Conservation (phyloP, 2,329 filamentous ascomycete species). For the Dothistroma septosporum region DNA sequence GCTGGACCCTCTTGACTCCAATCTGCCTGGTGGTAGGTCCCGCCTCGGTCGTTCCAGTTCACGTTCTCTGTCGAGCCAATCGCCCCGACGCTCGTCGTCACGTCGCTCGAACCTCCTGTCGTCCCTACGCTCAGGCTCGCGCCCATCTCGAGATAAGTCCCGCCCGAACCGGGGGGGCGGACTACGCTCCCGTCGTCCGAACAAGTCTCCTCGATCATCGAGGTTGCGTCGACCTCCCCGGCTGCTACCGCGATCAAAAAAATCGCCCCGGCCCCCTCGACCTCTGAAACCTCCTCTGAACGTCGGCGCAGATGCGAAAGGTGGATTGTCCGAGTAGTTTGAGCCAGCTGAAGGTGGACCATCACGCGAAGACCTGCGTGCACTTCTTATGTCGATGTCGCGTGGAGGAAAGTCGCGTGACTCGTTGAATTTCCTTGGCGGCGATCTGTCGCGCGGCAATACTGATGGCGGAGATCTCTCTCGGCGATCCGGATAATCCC, state of each 20-base stretch:
- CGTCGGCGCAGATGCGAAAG: constrained; percentile 50
- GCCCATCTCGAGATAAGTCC: constrained; percentile 38
- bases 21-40: constrained; percentile 28
- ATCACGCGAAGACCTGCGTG: constrained; percentile 66
- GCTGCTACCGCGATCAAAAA: constrained; percentile 44
- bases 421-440: constrained; percentile 55
- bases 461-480: constrained; percentile 58
- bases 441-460: constrained; percentile 55
- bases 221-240: constrained; percentile 46
- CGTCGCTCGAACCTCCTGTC: constrained; percentile 45
- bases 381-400: constrained; percentile 63
- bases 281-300: constrained; percentile 30
- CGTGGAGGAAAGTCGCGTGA: constrained; percentile 59
- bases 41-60: constrained; percentile 37
- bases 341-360: constrained; percentile 69
- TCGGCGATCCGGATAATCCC: constrained; percentile 49
- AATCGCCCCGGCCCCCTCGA: constrained; percentile 44
- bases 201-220: constrained; percentile 52
- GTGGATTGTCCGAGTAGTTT: constrained; percentile 63
- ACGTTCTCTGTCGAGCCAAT: constrained; percentile 37
- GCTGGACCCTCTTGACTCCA: constrained; percentile 28
- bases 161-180: constrained; percentile 54
- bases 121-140: constrained; percentile 39
- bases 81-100: constrained; percentile 40
- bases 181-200: constrained; percentile 46